Base-by-base conservation (phyloP, 2,329 filamentous ascomycete species). In the Trichoderma koningiopsis region DNA sequence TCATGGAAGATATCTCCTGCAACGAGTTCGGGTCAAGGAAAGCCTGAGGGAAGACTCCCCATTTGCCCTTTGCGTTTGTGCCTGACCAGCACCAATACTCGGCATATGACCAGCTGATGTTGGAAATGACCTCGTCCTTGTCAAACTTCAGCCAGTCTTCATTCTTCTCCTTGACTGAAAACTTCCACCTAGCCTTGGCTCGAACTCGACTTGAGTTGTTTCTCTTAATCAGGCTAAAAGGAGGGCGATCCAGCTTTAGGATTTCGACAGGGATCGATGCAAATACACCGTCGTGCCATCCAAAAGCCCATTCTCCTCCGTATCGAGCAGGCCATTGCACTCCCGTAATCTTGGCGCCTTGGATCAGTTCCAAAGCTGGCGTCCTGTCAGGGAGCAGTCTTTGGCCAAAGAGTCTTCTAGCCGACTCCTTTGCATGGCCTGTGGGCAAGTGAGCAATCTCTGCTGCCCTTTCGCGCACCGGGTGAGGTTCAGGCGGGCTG, bases 121-220 rank as follows among this genome's bases (percentile, higher is more conserved):
- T 92, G 72, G 84, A 88, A 19, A 91, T 90, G 3, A 84, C 82
- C 71, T 92, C 90, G 24, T 87, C 88, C 75, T 89, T 90, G 35
- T 90, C 88, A 74, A 92, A 87, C 72, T 80, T 83, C n/a, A 88
- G 78, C 86, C 86, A 88, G 13, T 82, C 76, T 33, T 81, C 81
- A 27, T 78, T 79, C 11, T 82, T 80, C 27, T 80, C 77, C 71
- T 82, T 84, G 43, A 82, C 81, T 60, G 80, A 79, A 77, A 86
- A 88, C 75, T 82, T 86, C 86, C 86, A 88, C 69, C 81, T 80
- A 14, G 85, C 80, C 52, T 82, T 81, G 11, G 84, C 86, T 59
- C 81, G 81, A 52, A 87, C 79, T 13, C 81, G 81, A 67, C 83
- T 86, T 40, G 80, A 80, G 16, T 80, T 82, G 5, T 81, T 80